phyloP scores from a whole-genome alignment of 495 filamentous ascomycete species.

The Copromyces sp. region DNA sequence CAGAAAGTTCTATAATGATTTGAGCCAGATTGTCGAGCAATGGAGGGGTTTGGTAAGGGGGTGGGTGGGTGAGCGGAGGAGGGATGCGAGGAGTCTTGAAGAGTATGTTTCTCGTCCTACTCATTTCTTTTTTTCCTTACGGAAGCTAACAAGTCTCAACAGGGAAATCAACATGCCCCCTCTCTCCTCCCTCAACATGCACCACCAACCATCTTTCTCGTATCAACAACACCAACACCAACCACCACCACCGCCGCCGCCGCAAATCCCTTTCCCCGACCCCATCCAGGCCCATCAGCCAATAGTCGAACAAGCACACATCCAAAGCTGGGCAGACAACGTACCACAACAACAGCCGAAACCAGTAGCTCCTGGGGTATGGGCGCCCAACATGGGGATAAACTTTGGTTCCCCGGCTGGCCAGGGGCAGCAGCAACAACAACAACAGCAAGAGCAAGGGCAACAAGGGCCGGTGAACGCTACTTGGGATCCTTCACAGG shows the following conservation, averaged over 20 bases:
- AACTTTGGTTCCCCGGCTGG: conserved; percentile 40
- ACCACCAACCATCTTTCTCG: conserved; percentile 1
- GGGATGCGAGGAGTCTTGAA: conserved; percentile 73
- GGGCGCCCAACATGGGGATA: conserved; percentile 72
- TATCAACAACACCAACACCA: not conserved
- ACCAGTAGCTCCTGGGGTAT: conserved; percentile 46
- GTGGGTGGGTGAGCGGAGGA: conserved; percentile 69
- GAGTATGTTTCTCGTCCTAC: conserved; percentile 33
- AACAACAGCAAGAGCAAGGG: not conserved
- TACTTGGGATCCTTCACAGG: conserved; percentile 54
- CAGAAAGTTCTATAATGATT: conserved; percentile 93
- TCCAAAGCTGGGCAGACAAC: conserved; percentile 39
- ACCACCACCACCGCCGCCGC: conserved; percentile 4
- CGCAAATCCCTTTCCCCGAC: conserved; percentile 6
- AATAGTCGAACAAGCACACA: conserved; percentile 31
- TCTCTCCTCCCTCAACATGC: conserved; percentile 33
- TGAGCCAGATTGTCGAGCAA: conserved; percentile 70
- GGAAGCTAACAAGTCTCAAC: not conserved
- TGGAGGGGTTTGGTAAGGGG: conserved; percentile 63
- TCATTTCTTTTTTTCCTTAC: not conserved
- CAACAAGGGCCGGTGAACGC: conserved; percentile 9
- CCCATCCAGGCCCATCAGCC: conserved; percentile 16
- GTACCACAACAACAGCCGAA: conserved; percentile 44
- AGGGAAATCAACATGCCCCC: conserved; percentile 44
- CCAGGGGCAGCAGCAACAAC: conserved; percentile 1